phyloP scores from a whole-genome alignment of 2,329 filamentous ascomycete genomes.

The Fusarium subglutinans region DNA sequence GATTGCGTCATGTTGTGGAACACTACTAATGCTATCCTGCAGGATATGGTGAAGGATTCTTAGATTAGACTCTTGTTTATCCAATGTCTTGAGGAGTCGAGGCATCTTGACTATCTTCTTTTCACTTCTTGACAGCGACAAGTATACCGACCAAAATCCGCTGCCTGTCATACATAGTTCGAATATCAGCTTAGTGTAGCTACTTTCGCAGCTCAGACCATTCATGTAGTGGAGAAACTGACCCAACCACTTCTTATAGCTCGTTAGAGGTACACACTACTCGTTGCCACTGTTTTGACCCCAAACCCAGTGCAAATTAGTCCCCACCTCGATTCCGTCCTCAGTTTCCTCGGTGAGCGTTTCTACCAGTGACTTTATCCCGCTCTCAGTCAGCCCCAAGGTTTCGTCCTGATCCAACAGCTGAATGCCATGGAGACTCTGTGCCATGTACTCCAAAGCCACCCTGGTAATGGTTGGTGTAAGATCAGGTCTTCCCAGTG shows the following conservation, averaged over 20 bases:
- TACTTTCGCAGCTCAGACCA: no score
- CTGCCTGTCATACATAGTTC: no score
- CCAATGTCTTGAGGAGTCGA: no score
- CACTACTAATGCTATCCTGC: not conserved
- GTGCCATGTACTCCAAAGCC: not conserved
- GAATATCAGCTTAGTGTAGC: no score
- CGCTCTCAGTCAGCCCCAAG: not conserved
- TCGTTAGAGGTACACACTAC: no score
- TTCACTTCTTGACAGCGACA: no score
- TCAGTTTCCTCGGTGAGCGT: accelerated
- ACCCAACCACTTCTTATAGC: no score
- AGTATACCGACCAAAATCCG: no score
- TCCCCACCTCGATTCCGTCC: accelerated
- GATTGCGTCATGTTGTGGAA: not conserved
- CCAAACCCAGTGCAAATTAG: not conserved
- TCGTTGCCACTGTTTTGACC: not conserved
- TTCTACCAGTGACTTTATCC: accelerated
- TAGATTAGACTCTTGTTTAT: no score
- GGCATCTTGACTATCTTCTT: no score
- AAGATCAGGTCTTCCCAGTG: not conserved
- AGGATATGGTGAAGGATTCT: not conserved
- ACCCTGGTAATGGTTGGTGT: accelerated
- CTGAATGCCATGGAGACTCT: accelerated
- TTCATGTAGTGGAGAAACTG: no score
- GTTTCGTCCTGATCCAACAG: not conserved